Evolutionary conservation across 352 stramenopile species (phyloP).

Genomic region (Phytophthora niederhauseri): DNA sequence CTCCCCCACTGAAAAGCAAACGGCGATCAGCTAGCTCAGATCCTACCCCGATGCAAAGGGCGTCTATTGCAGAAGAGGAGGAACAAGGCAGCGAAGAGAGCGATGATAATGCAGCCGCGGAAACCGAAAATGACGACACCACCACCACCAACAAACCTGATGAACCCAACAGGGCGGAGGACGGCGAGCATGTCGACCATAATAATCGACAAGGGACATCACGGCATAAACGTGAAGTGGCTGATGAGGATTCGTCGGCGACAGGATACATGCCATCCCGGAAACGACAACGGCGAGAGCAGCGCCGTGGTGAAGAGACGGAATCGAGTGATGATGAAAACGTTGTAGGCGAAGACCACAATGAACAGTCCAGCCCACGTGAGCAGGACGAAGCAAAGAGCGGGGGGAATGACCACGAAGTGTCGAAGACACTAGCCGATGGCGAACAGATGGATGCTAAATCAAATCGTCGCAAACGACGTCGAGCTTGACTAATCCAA

Average conservation of each 20-base stretch:
- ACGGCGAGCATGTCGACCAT: conserved; percentile 20
- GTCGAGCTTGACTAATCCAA: conserved; percentile 12
- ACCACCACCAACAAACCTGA: not conserved
- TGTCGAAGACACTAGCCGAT: not conserved
- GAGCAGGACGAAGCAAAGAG: conserved; percentile 18
- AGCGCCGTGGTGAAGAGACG: conserved; percentile 12
- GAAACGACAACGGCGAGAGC: conserved; percentile 21
- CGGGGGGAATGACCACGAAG: conserved; percentile 16
- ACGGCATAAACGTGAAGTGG: conserved; percentile 16
- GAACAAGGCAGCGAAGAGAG: conserved; percentile 24
- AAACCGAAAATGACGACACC: conserved; percentile 14
- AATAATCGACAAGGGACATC: conserved; percentile 23
- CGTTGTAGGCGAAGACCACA: not conserved
- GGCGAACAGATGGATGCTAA: conserved; percentile 38
- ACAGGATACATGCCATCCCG: conserved; percentile 5
- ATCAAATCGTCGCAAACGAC: conserved; percentile 39
- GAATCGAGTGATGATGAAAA: conserved; percentile 9
- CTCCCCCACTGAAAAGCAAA: conserved; percentile 40
- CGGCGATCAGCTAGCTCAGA: conserved; percentile 43
- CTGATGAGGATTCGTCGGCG: conserved; percentile 9
- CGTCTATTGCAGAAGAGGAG: conserved; percentile 40
- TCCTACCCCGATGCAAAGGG: conserved; percentile 38
- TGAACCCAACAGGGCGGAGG: conserved; percentile 5
- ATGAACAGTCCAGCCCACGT: conserved; percentile 7
- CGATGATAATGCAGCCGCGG: not conserved